phyloP scores from a whole-genome alignment of 805 yeast genomes.

The Candida railenensis region DNA sequence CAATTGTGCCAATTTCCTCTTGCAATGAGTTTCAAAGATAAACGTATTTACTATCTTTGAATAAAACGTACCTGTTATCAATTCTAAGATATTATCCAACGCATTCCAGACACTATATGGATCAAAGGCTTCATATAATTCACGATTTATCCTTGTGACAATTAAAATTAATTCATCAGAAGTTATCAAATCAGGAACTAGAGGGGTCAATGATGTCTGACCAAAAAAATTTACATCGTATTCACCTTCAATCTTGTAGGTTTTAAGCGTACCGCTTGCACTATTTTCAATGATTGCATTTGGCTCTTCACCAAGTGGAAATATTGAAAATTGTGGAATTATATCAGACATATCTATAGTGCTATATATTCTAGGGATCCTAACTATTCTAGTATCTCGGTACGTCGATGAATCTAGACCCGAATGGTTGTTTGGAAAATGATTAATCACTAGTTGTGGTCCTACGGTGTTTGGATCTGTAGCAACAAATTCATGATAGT shows the following conservation, averaged over 20 bases:
- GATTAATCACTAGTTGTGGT: conserved; percentile 47
- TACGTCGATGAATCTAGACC: conserved; percentile 25
- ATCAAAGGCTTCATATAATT: conserved; percentile 38
- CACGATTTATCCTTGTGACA: conserved; percentile 43
- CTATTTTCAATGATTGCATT: conserved; percentile 59
- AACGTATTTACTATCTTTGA: conserved; percentile 18
- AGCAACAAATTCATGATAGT: conserved; percentile 62
- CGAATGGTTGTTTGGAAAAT: conserved; percentile 61
- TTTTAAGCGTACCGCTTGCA: too few relatives aligned
- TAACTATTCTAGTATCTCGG: conserved; percentile 52
- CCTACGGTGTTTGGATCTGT: conserved; percentile 16
- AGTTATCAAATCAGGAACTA: conserved; percentile 25
- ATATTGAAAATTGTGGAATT: conserved; percentile 56
- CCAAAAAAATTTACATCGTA: conserved; percentile 50
- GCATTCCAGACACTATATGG: conserved; percentile 25
- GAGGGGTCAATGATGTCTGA: conserved; percentile 48
- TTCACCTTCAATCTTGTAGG: conserved; percentile 23
- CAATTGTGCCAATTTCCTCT: conserved; percentile 32
- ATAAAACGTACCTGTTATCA: conserved; percentile 38
- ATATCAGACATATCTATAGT: conserved; percentile 27
- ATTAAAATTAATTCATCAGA: conserved; percentile 41
- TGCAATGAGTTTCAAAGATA: conserved; percentile 19
- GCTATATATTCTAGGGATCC: conserved; percentile 57
- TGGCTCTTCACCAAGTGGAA: conserved; percentile 60
- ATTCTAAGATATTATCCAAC: conserved; percentile 41